These are phyloP conservation scores for Nephelium lappaceum DNA, from an alignment of 345 rosid genomes.

Conservation along the genomic window DNA sequence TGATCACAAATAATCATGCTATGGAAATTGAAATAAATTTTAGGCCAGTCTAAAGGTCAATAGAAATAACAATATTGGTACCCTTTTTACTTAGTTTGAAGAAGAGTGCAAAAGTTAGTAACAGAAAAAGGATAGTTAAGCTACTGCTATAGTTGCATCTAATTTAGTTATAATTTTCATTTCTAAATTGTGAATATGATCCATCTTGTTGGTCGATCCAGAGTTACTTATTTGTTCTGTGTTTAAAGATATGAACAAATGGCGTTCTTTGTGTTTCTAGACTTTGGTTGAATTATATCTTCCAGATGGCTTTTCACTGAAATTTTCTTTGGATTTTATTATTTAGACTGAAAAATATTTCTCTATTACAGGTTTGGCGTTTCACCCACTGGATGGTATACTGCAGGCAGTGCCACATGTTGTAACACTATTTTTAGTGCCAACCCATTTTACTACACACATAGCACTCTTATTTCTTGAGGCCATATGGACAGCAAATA, in stretches of 20 bases:
- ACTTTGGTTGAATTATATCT: not conserved
- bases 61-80: not conserved
- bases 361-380: constrained; percentile 71
- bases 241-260: not conserved
- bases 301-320: not conserved
- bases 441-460: constrained; percentile 80
- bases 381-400: constrained; percentile 91
- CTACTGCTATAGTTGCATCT: not conserved
- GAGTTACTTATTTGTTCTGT: not conserved
- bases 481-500: constrained; percentile 89
- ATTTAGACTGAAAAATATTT: not conserved
- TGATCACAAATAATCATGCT: constrained; percentile 4
- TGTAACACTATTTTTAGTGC: constrained; percentile 67
- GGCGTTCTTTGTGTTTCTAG: not conserved
- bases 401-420: constrained; percentile 92
- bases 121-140: not conserved
- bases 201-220: not conserved
- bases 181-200: not conserved
- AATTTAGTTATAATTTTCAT: not conserved
- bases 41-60: not conserved
- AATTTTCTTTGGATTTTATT: not conserved
- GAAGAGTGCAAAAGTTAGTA: not conserved
- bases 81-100: not conserved
- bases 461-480: constrained; percentile 74
- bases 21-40: not conserved